Evolutionary conservation across 768 basidiomycete genomes (phyloP).

Genomic region (Hirschioporus abietinus): DNA sequence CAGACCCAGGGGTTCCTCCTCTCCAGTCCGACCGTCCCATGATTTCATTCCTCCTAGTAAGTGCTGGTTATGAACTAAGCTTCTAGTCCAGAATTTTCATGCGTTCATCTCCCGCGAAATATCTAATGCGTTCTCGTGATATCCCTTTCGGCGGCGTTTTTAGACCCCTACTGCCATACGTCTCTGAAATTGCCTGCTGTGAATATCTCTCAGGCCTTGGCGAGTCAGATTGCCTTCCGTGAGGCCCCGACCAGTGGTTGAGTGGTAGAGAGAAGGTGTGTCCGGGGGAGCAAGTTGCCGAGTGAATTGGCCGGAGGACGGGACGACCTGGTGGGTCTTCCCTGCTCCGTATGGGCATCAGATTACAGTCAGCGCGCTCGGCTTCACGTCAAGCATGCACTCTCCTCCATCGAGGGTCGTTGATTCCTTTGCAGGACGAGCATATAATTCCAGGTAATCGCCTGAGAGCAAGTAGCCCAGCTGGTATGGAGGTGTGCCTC

Average conservation of each 20-base stretch:
- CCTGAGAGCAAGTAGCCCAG: neutral
- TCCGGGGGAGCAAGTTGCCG: neutral
- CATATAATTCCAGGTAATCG: neutral
- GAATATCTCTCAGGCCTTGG: neutral
- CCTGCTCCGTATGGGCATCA: neutral
- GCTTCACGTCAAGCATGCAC: neutral
- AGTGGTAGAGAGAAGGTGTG: neutral
- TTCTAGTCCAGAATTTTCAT: neutral
- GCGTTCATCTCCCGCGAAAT: neutral
- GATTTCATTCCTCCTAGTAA: neutral
- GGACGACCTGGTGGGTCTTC: neutral
- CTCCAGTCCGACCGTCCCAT: neutral
- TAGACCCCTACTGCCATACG: neutral
- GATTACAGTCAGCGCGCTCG: too few relatives aligned
- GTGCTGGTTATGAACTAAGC: too few relatives aligned
- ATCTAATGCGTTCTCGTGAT: neutral
- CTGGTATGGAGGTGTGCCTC: neutral
- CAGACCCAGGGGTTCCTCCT: neutral
- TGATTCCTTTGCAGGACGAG: neutral
- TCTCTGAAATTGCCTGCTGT: neutral
- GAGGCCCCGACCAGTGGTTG: too few relatives aligned
- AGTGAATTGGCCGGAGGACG: constrained; percentile 1
- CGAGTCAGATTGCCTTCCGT: neutral
- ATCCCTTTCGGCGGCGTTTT: neutral
- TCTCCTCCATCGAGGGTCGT: neutral